phyloP scores from a whole-genome alignment of 1,139 yeast species.

The Citeromyces hawaiiensis region DNA sequence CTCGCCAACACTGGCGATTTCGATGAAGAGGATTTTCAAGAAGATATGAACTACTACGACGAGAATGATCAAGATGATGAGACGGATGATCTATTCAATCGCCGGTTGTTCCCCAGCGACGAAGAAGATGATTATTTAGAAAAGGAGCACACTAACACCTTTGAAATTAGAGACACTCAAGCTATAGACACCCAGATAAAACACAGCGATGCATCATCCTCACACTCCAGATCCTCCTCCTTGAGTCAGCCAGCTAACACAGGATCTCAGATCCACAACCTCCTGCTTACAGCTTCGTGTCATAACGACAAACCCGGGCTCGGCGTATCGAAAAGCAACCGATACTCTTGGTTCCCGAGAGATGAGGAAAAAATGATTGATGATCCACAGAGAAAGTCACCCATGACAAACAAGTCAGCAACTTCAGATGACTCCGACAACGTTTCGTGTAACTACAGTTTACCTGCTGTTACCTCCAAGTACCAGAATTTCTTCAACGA shows the following conservation, averaged over 20 bases:
- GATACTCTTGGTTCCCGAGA: slow-evolving; percentile 14
- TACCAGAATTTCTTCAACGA: slow-evolving; percentile 6
- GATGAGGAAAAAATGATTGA: slow-evolving; percentile 6
- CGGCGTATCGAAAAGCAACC: slow-evolving; percentile 5
- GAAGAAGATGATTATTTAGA: slow-evolving; percentile 9
- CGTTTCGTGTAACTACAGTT: slow-evolving; percentile 6
- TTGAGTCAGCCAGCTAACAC: slow-evolving; percentile 1
- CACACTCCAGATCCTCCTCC: not conserved
- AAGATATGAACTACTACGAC: slow-evolving; percentile 33
- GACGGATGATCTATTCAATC: slow-evolving; percentile 24
- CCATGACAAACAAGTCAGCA: not conserved
- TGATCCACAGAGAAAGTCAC: not conserved
- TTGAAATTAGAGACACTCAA: not conserved
- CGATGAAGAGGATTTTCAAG: slow-evolving; percentile 39
- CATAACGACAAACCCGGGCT: not conserved
- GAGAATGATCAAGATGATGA: slow-evolving; percentile 23
- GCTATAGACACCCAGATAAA: too few species aligned
- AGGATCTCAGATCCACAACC: not conserved
- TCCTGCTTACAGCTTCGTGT: not conserved
- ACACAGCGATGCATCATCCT: not conserved
- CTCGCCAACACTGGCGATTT: slow-evolving; percentile 16
- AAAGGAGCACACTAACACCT: too few species aligned
- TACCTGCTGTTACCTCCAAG: slow-evolving; percentile 4
- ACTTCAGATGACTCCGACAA: slow-evolving; percentile 11
- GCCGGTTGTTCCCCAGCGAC: slow-evolving; percentile 24